Conservation (phyloP, 306 rosid species). For the Glycyrrhiza uralensis region DNA sequence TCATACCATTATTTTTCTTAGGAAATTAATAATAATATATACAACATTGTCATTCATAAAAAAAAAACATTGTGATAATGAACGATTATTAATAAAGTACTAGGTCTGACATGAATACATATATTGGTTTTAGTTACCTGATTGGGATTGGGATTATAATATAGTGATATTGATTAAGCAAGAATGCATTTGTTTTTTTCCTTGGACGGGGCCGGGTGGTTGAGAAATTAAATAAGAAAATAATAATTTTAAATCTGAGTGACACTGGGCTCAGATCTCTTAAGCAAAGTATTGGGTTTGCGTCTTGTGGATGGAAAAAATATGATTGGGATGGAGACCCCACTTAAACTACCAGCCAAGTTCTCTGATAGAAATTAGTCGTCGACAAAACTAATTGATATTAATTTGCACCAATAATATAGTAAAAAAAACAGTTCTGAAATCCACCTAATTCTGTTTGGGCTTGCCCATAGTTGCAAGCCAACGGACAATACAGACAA, state of each 20-base stretch:
- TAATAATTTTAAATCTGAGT: constrained; percentile 8
- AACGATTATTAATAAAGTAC: constrained; percentile 14
- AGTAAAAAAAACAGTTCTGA: not conserved
- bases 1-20: not conserved
- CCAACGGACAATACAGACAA: constrained; percentile 3
- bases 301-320: too few relatives aligned
- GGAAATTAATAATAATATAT: not conserved
- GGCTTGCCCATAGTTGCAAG: not conserved
- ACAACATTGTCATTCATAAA: too few relatives aligned
- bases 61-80: constrained; percentile 11
- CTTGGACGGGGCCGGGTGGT: constrained; percentile 26
- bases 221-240: constrained; percentile 25
- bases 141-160: constrained; percentile 17
- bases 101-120: constrained; percentile 20
- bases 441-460: constrained; percentile 14
- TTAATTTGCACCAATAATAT: too few relatives aligned
- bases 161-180: constrained; percentile 8
- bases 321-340: too few relatives aligned
- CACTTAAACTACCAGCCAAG: too few relatives aligned
- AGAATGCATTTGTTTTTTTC: constrained; percentile 6
- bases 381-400: too few relatives aligned
- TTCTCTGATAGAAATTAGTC: too few relatives aligned
- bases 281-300: too few relatives aligned
- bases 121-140: not conserved
- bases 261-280: too few relatives aligned